These are phyloP conservation scores for Wallacemonas sp. DNA, from an alignment of 208 protist species.

Conservation along the genomic window DNA sequence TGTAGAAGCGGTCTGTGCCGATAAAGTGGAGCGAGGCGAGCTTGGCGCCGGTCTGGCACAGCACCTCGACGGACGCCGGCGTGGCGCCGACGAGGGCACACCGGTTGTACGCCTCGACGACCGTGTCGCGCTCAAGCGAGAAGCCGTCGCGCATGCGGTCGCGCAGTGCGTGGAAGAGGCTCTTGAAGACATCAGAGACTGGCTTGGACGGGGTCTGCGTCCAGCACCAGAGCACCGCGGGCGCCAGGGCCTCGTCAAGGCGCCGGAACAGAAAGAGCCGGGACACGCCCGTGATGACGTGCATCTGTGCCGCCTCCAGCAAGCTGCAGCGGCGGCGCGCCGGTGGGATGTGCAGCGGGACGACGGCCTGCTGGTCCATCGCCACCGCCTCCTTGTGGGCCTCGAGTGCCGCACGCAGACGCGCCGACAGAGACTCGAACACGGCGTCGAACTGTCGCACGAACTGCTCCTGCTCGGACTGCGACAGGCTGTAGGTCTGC, in stretches of 20 bases:
- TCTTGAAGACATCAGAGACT: conserved; percentile 77
- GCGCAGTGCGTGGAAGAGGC: conserved; percentile 75
- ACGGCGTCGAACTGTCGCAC: conserved; percentile 42
- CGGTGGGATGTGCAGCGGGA: conserved; percentile 29
- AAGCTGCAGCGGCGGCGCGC: conserved; percentile 36
- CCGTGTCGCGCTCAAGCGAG: conserved; percentile 64
- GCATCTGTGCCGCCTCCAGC: conserved; percentile 64
- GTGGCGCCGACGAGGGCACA: conserved; percentile 65
- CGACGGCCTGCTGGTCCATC: conserved; percentile 17
- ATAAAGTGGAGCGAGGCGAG: conserved; percentile 84
- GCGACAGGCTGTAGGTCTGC: conserved; percentile 43
- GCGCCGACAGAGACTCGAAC: conserved; percentile 32
- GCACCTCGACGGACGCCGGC: conserved; percentile 54
- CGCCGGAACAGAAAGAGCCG: conserved; percentile 73
- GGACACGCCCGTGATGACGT: conserved; percentile 49
- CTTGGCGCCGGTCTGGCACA: conserved; percentile 72
- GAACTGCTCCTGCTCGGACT: conserved; percentile 65
- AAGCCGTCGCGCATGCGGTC: conserved; percentile 64
- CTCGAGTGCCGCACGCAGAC: conserved; percentile 39
- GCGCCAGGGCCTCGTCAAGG: conserved; percentile 41
- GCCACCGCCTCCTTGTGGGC: conserved; percentile 41
- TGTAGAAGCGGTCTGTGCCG: conserved; percentile 71
- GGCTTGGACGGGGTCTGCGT: conserved; percentile 62
- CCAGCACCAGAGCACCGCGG: conserved; percentile 68
- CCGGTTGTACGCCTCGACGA: conserved; percentile 64